Conservation (phyloP, 352 stramenopile genomes). For the Phytophthora sojae region DNA sequence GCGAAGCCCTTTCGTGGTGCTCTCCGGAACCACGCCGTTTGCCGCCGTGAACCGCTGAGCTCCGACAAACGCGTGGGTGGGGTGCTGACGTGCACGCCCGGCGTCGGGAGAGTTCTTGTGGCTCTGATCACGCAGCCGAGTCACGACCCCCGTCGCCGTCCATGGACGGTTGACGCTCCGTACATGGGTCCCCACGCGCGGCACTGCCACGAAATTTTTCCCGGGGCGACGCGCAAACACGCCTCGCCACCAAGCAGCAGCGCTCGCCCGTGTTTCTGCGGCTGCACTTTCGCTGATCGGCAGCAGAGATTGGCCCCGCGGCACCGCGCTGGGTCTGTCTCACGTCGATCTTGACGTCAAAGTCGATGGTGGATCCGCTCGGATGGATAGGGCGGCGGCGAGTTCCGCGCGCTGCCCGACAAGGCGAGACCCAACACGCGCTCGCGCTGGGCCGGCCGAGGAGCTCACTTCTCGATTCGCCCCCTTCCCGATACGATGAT, state of each 20-base stretch:
- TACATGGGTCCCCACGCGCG: constrained; percentile 10
- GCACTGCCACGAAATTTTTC: constrained; percentile 33
- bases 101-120: constrained; percentile 16
- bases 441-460: not conserved
- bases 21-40: not conserved
- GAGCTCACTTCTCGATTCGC: constrained; percentile 31
- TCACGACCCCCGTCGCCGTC: constrained; percentile 4
- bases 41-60: not conserved
- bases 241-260: constrained; percentile 21
- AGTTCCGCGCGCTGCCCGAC: not conserved
- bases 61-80: not conserved
- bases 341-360: constrained; percentile 21
- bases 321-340: constrained; percentile 22
- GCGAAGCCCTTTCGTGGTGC: not conserved
- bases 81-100: not conserved
- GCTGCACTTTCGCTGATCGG: constrained; percentile 32
- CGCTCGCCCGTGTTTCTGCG: constrained; percentile 22
- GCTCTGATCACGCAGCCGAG: constrained; percentile 18
- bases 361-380: constrained; percentile 14
- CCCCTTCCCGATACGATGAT: constrained; percentile 19
- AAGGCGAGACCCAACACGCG: constrained; percentile 2
- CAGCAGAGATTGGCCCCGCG: constrained; percentile 14
- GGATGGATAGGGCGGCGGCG: not conserved
- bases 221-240: constrained; percentile 33
- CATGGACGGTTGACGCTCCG: constrained; percentile 4